A percentile compares a stretch with the other conserved stretches of the same genome.
These are phyloP conservation scores for Friedmanniomyces endolithicus DNA, from an alignment of 495 filamentous ascomycete genomes.

Conservation along the genomic window DNA sequence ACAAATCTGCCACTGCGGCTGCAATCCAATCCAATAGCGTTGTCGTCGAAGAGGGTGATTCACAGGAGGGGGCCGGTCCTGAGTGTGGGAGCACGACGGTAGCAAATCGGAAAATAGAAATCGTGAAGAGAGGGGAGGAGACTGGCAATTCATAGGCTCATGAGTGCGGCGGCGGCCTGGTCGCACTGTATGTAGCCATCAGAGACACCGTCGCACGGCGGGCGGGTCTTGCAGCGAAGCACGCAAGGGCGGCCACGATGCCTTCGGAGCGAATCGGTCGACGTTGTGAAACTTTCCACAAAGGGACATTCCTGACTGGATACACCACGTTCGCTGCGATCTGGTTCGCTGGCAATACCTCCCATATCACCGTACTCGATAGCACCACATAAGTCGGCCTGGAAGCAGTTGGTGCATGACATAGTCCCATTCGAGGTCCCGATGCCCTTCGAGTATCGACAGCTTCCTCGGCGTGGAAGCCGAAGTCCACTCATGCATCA, in stretches of 20 bases:
- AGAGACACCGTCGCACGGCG: neutral
- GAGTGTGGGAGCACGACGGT: neutral
- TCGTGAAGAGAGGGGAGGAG: neutral
- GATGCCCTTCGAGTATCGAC: too few relatives aligned
- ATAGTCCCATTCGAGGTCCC: neutral
- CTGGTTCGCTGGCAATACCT: neutral
- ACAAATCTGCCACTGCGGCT: neutral
- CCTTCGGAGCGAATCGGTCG: neutral
- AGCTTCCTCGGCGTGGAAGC: neutral
- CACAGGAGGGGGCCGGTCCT: neutral
- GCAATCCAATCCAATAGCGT: neutral
- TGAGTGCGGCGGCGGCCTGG: neutral
- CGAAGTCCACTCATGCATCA: neutral
- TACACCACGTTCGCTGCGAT: neutral
- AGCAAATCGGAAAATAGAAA: neutral
- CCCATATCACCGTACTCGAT: neutral
- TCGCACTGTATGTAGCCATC: neutral
- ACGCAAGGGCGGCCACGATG: neutral
- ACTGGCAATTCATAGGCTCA: neutral
- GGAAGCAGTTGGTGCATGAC: neutral
- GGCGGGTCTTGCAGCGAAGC: neutral
- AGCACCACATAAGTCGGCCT: neutral
- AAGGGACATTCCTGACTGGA: neutral
- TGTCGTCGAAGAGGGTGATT: too few relatives aligned
- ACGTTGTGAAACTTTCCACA: neutral